Conservation (phyloP, 192 early-diverging fungal genomes). For the Dispira simplex region DNA sequence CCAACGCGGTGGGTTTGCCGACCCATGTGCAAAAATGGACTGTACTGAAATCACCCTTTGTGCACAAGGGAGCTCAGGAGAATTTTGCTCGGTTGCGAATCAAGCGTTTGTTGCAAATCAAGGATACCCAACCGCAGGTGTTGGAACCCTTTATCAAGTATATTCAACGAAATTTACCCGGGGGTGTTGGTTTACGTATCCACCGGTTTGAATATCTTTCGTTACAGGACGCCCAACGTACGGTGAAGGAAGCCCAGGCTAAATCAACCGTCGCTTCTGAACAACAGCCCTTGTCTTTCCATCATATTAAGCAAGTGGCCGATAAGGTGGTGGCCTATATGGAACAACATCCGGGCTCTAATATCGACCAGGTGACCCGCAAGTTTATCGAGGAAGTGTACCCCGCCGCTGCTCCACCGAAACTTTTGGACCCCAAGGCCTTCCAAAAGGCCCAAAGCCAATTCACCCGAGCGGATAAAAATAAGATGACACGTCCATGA, state of each 20-base stretch:
- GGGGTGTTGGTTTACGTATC: slow-evolving; percentile 71
- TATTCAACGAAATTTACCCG: slow-evolving; percentile 62
- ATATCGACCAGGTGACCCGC: slow-evolving; percentile 26
- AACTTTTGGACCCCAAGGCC: no score
- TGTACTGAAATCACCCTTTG: slow-evolving; percentile 83
- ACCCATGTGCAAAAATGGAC: slow-evolving; percentile 66
- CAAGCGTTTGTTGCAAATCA: slow-evolving; percentile 63
- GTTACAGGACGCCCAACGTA: slow-evolving; percentile 18
- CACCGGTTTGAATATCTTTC: slow-evolving; percentile 54
- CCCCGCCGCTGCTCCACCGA: slow-evolving; percentile 13
- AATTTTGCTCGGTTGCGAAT: slow-evolving; percentile 89
- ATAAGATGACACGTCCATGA: no score
- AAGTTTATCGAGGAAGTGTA: slow-evolving; percentile 15
- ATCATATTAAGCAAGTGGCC: slow-evolving; percentile 20
- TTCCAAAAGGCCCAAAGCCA: no score
- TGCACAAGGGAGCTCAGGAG: slow-evolving; percentile 92
- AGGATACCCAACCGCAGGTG: slow-evolving; percentile 56
- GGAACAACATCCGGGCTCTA: slow-evolving; percentile 16
- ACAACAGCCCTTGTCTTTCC: slow-evolving; percentile 13
- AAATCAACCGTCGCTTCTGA: slow-evolving; percentile 14
- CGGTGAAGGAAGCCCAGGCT: slow-evolving; percentile 11
- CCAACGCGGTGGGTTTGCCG: slow-evolving; percentile 51
- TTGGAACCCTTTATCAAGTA: slow-evolving; percentile 67
- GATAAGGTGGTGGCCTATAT: slow-evolving; percentile 17
- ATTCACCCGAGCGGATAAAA: no score